Evolutionary conservation across 2,329 filamentous ascomycete species (phyloP), one percentile per base, ranked within the genome.

Genomic region (Coniochaeta sp.): DNA sequence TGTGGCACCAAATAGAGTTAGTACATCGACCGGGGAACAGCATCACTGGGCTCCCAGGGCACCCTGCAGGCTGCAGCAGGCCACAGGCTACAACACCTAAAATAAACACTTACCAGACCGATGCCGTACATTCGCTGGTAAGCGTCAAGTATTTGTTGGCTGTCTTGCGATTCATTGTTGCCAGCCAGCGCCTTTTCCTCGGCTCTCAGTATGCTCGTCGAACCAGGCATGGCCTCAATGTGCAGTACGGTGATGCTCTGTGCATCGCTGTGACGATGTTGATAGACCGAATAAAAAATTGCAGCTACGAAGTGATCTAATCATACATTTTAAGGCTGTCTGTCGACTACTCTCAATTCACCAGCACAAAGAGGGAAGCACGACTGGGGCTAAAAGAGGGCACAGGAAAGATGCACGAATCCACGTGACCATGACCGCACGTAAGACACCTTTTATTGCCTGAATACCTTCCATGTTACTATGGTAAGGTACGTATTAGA

Each of bases 131-230:
- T 68, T 22, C 67, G 69, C 62, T 71, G 72, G 64, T 77, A 71
- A 60, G 69, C 69, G 38, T 74, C 71, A 1, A 76, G 64, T 28
- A 79, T 68, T 28, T 70, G 67, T 67, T 79, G 77, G 69, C 75
- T 80, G 65, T 80, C 77, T 64, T 79, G 77, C 8, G 75, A 73
- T 59, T 77, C 76, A 62, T 70, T 67, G 60, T 62, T 67, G 58
- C 71, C 73, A 6, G 71, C 65, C 8, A 69, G 55, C 3, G 64
- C 68, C 61, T 61, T 65, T 14, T 66, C 64, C 22, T 70, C 71
- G 5, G 70, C 70, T 56, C 68, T 63, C 54, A 57, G 61, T 38
- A 73, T 64, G 64, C 66, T 69, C 59, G 36, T 61, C 34, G 62
- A 36, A 14, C 56, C 59, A 16, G 62, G 56, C 63, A 66, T 65